Conservation (phyloP, 2,329 filamentous ascomycete genomes). For the Leptographium galeiforme region DNA sequence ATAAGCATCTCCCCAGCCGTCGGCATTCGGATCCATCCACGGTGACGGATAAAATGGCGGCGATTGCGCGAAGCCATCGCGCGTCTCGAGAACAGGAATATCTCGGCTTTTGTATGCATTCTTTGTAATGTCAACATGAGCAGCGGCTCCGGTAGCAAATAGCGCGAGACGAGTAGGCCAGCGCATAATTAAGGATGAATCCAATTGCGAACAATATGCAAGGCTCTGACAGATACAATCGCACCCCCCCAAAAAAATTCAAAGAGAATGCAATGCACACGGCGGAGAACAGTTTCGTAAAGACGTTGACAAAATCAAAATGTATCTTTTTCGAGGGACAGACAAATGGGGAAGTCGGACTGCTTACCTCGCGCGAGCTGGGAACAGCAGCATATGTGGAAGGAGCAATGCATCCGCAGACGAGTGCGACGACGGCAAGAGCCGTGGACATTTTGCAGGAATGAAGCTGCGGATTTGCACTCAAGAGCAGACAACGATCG, state of each 20-base stretch:
- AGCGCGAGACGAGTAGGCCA: background rate
- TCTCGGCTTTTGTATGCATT: background rate
- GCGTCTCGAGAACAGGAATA: conserved; percentile 8
- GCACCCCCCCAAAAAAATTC: background rate
- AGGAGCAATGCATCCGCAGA: conserved; percentile 3
- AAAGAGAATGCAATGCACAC: background rate
- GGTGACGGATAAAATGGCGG: conserved; percentile 70
- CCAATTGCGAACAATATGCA: background rate
- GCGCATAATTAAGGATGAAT: background rate
- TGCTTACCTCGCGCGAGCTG: conserved; percentile 2
- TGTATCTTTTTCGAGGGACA: too few relatives aligned
- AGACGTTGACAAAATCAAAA: background rate
- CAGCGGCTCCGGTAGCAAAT: background rate
- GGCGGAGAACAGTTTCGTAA: background rate
- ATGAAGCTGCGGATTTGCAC: background rate
- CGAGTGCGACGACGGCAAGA: conserved; percentile 1
- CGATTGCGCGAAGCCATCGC: conserved; percentile 23
- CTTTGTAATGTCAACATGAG: conserved; percentile 13
- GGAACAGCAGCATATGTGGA: background rate
- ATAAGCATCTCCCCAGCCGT: conserved; percentile 65
- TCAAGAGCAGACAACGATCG: background rate
- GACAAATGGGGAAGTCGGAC: background rate
- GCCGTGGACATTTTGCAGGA: background rate
- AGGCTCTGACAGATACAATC: background rate
- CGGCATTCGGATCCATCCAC: conserved; percentile 64